Percentiles rank a stretch among this genome's conserved stretches.
phyloP scores from a whole-genome alignment of 805 yeast genomes.

The Groenewaldozyma tartarivorans region DNA sequence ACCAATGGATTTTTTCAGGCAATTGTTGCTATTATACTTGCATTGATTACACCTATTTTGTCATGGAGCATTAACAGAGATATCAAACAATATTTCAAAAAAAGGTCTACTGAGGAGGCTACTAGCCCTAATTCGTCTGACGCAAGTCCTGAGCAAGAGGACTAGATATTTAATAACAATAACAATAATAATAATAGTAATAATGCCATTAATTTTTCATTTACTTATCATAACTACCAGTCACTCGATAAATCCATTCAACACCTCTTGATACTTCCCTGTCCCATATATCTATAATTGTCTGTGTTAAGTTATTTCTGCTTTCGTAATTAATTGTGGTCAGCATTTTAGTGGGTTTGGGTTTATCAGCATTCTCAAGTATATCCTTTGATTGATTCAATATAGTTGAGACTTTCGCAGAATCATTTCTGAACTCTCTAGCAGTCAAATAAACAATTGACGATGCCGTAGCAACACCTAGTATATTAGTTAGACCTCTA shows the following conservation, averaged over 20 bases:
- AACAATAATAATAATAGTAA: too few species aligned
- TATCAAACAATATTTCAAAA: conserved; percentile 40
- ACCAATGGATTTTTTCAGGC: conserved; percentile 45
- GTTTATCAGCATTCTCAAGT: conserved; percentile 44
- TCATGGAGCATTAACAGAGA: conserved; percentile 42
- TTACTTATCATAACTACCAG: conserved; percentile 3
- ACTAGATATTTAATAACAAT: background rate
- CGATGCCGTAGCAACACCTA: conserved; percentile 50
- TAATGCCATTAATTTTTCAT: background rate
- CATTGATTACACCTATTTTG: conserved; percentile 52
- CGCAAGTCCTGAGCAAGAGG: background rate
- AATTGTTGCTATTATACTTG: conserved; percentile 38
- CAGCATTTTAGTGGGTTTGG: conserved; percentile 35
- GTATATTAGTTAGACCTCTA: conserved; percentile 30
- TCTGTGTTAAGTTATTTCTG: conserved; percentile 43
- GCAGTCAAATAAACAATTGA: conserved; percentile 55
- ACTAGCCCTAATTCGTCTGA: conserved; percentile 1
- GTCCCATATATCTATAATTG: conserved; percentile 72
- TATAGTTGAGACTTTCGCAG: conserved; percentile 36
- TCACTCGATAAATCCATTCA: conserved; percentile 44
- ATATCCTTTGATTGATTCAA: conserved; percentile 40
- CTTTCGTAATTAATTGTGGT: conserved; percentile 37
- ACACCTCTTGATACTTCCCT: conserved; percentile 56
- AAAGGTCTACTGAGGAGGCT: conserved; percentile 20
- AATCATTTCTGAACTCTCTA: conserved; percentile 42